Conservation (phyloP, 345 rosid species). For the Mangifera indica region DNA sequence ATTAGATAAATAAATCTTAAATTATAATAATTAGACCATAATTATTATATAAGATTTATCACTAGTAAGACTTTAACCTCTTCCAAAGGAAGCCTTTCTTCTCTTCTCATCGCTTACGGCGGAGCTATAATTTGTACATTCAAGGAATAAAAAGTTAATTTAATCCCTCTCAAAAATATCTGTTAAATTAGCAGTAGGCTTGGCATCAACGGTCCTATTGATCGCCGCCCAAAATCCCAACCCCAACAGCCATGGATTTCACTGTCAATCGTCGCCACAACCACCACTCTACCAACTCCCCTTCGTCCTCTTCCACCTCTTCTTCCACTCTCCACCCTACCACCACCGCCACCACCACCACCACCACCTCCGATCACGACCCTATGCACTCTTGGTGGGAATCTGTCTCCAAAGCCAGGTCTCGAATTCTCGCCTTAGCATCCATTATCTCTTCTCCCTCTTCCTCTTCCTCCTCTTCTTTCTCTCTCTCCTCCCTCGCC, state of each 20-base stretch:
- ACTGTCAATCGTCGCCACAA: slow-evolving; percentile 16
- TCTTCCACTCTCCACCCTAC: slow-evolving; percentile 30
- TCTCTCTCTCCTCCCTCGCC: slow-evolving; percentile 69
- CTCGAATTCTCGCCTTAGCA: slow-evolving; percentile 75
- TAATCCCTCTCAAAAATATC: no score
- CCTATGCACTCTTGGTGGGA: slow-evolving; percentile 98
- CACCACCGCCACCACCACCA: no score
- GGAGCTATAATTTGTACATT: no score
- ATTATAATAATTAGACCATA: no score
- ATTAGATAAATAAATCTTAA: no score
- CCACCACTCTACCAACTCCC: slow-evolving; percentile 33
- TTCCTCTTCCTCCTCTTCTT: slow-evolving; percentile 26
- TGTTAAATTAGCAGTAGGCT: no score
- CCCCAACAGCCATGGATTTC: slow-evolving; percentile 31
- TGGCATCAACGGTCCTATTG: no score
- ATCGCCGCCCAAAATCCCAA: background rate
- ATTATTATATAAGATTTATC: no score
- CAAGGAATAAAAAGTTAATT: no score
- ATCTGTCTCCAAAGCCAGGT: slow-evolving; percentile 82
- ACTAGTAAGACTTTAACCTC: no score
- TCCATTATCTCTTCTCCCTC: slow-evolving; percentile 56
- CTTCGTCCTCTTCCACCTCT: slow-evolving; percentile 43
- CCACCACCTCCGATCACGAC: slow-evolving; percentile 42
- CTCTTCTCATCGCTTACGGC: no score
- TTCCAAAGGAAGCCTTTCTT: no score